Evolutionary conservation across 805 yeast species (phyloP), one percentile per base, ranked within the genome.

Genomic region (Nakazawaea sp.): DNA sequence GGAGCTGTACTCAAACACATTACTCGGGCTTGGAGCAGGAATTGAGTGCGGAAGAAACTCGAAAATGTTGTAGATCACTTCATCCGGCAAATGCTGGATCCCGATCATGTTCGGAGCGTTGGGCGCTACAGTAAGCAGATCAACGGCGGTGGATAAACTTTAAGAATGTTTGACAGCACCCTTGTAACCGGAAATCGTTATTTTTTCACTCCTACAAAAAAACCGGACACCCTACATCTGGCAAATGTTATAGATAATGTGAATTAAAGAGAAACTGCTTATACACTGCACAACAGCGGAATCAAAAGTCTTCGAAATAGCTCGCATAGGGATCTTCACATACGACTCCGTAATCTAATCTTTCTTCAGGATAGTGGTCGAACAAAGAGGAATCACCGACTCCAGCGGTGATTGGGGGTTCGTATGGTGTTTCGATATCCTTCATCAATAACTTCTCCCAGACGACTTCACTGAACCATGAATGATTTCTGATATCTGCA

Each of bases 291-390:
- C n/a, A n/a, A n/a, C n/a, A n/a, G n/a, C n/a, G n/a, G n/a, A n/a
- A n/a, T 21, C 55, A 78, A 47, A 78, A 78, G 36, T 78, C 81
- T 12, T 58, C 57, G 46, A 78, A 77, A 53, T 77, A 59, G 21
- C 70, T 66, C 2, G 66, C 70, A 52, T 78, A 84, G 0, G 84
- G 85, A 54, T 86, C 95, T 8, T 68, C 74, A 10, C 84, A 83
- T n/a, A 60, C 57, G 21, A 70, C 66, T 28, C 97, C 97, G 55
- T 90, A 90, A 50, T 90, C 92, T 42, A 78, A 66, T 38, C 78
- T 79, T 48, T 87, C 95, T 54, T 81, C 89, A 0, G 88, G 86
- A 49, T 81, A 81, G 44, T 78, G 68, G 52, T 81, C 89, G 44
- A 77, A 80, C 41, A 70, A 66, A 4, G 77, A 70, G 5, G 78